A percentile compares a stretch with the other conserved stretches of the same genome.
These are phyloP conservation scores for Pseudoperonospora humuli DNA, from an alignment of 352 stramenopile genomes.

Conservation along the genomic window DNA sequence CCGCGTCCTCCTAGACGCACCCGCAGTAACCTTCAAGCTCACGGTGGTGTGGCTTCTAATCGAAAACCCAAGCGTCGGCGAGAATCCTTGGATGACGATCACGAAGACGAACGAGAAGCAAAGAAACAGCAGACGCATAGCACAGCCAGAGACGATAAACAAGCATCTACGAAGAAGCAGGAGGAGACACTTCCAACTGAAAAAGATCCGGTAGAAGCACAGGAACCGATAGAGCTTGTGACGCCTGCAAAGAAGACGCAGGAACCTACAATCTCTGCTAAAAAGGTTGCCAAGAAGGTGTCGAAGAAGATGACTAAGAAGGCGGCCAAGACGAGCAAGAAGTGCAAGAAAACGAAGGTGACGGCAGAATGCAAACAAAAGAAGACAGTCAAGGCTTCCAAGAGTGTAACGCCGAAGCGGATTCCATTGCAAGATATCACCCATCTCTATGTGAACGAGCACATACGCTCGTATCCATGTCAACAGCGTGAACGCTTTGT, in stretches of 20 bases:
- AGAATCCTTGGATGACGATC: constrained; percentile 6
- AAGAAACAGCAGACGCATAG: constrained; percentile 13
- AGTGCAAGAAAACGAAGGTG: constrained; percentile 14
- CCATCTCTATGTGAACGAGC: constrained; percentile 49
- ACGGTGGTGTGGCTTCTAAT: constrained; percentile 4
- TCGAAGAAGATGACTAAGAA: too few relatives aligned
- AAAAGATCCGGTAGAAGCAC: neutral
- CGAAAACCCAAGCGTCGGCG: constrained; percentile 10
- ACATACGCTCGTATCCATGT: constrained; percentile 2
- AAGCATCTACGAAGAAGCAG: neutral
- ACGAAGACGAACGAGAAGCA: constrained; percentile 1
- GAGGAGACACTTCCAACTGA: neutral
- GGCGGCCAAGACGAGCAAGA: constrained; percentile 11
- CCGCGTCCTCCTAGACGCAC: constrained; percentile 16
- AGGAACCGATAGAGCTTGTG: constrained; percentile 7
- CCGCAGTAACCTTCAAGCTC: constrained; percentile 6
- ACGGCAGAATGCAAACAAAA: constrained; percentile 2
- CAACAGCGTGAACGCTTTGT: constrained; percentile 15
- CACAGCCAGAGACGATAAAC: neutral
- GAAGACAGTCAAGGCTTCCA: constrained; percentile 13
- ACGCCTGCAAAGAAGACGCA: constrained; percentile 18
- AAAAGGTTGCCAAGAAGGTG: constrained; percentile 18
- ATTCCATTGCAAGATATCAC: constrained; percentile 59
- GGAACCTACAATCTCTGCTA: constrained; percentile 20
- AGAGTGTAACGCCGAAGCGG: constrained; percentile 27